Percentiles rank a stretch among this genome's conserved stretches.
These are phyloP conservation scores for Tetrahymena thermophila DNA, from an alignment of 73 alveolate species.

Conservation along the genomic window DNA sequence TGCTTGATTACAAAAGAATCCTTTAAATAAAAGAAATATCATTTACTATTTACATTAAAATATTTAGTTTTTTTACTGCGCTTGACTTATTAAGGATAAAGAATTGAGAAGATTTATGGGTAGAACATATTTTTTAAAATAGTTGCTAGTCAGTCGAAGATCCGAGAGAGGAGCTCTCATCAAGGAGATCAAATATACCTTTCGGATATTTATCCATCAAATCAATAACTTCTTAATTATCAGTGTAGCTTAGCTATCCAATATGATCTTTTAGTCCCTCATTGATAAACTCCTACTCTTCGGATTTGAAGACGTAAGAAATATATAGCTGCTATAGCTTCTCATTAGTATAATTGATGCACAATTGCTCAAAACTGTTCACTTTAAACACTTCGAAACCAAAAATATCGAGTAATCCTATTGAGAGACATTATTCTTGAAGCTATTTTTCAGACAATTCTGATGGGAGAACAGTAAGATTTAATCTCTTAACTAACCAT, in stretches of 20 bases:
- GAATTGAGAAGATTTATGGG: conserved; percentile 19
- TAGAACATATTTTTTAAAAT: conserved; percentile 10
- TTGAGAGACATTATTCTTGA: not conserved
- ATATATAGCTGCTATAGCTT: conserved; percentile 84
- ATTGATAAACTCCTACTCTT: conserved; percentile 39
- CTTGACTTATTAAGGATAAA: conserved; percentile 5
- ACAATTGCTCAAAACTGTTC: conserved; percentile 84
- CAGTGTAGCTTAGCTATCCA: conserved; percentile 35
- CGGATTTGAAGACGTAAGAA: conserved; percentile 81
- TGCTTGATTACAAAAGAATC: conserved; percentile 56
- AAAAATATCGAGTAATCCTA: conserved; percentile 84
- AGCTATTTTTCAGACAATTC: not conserved
- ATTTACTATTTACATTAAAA: conserved; percentile 21
- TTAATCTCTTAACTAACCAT: conserved; percentile 66
- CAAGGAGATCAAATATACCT: conserved; percentile 33
- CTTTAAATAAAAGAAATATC: conserved; percentile 2
- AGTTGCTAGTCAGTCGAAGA: conserved; percentile 20
- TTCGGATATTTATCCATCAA: conserved; percentile 55
- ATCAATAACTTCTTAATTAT: conserved; percentile 44
- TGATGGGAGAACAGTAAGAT: not conserved
- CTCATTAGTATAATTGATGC: conserved; percentile 89
- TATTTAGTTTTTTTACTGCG: not conserved
- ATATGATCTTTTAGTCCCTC: conserved; percentile 40
- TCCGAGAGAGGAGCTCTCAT: conserved; percentile 18
- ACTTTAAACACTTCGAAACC: conserved; percentile 89